Conservation (phyloP, 1,284 basidiomycete genomes). For the Exobasidium rhododendri region DNA sequence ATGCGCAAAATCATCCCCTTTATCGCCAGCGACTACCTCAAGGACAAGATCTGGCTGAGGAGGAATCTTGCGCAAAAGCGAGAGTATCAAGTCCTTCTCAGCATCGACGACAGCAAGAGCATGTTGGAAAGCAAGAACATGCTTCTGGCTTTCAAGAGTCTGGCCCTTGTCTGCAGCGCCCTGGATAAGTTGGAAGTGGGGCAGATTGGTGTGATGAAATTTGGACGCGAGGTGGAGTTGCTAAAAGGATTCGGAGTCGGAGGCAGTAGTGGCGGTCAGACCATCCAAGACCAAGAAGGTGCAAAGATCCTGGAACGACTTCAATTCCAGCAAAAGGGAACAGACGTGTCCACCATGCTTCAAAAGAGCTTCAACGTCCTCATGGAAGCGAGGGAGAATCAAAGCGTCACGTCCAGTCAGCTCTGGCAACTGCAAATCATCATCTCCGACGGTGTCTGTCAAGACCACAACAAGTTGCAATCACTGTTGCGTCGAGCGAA, state of each 20-base stretch:
- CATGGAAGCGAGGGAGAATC: slow-evolving; percentile 53
- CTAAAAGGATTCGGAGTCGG: slow-evolving; percentile 69
- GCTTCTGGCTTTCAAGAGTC: slow-evolving; percentile 80
- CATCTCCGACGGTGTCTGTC: slow-evolving; percentile 94
- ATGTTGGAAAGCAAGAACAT: slow-evolving; percentile 87
- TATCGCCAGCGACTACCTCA: slow-evolving; percentile 97
- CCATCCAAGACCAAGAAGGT: slow-evolving; percentile 54
- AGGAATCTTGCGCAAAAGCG: slow-evolving; percentile 87
- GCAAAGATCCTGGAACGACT: slow-evolving; percentile 78
- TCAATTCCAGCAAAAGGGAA: slow-evolving; percentile 84
- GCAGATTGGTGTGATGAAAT: slow-evolving; percentile 85
- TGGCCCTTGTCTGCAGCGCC: slow-evolving; percentile 86
- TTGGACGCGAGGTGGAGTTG: slow-evolving; percentile 82
- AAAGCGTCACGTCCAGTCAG: slow-evolving; percentile 60
- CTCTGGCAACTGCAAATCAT: slow-evolving; percentile 98
- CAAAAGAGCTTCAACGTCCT: slow-evolving; percentile 76
- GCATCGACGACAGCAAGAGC: slow-evolving; percentile 91
- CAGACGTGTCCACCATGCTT: slow-evolving; percentile 82
- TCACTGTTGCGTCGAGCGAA: slow-evolving; percentile 78
- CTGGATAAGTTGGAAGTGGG: slow-evolving; percentile 90
- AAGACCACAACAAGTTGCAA: slow-evolving; percentile 78
- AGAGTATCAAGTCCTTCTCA: slow-evolving; percentile 92
- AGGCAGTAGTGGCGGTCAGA: neutral
- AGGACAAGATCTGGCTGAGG: slow-evolving; percentile 98
- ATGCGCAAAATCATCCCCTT: slow-evolving; percentile 99